These are phyloP conservation scores for Aspergillus sojae DNA, from an alignment of 2,329 filamentous ascomycete species.

Conservation along the genomic window DNA sequence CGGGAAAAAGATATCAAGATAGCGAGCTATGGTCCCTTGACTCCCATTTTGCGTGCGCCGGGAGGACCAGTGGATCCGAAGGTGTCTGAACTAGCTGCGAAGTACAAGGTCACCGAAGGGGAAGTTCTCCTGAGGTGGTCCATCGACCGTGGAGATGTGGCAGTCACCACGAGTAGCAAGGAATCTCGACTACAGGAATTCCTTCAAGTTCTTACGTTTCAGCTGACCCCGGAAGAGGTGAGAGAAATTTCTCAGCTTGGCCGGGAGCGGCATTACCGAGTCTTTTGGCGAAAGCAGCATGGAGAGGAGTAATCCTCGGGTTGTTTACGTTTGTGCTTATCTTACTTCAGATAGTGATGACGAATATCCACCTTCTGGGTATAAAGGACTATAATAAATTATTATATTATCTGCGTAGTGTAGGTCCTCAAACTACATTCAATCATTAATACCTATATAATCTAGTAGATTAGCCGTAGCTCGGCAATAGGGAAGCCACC, in stretches of 20 bases:
- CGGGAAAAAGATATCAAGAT: constrained; percentile 45
- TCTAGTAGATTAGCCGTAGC: no score
- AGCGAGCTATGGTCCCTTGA: constrained; percentile 46
- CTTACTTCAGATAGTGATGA: no score
- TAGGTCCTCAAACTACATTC: no score
- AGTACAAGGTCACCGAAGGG: constrained; percentile 61
- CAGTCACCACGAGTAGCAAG: constrained; percentile 63
- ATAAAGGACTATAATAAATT: no score
- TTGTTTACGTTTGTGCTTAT: no score
- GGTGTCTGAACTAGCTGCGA: constrained; percentile 57
- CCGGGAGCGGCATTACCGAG: constrained; percentile 53
- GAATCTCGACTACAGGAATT: constrained; percentile 63
- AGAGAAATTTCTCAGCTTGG: constrained; percentile 55
- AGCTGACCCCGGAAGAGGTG: constrained; percentile 61
- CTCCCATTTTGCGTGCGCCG: constrained; percentile 56
- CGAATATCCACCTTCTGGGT: no score
- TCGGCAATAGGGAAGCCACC: no score
- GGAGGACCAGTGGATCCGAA: constrained; percentile 59
- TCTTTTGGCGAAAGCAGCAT: constrained; percentile 56
- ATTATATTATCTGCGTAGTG: no score
- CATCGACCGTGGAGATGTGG: constrained; percentile 61
- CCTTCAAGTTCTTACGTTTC: constrained; percentile 58
- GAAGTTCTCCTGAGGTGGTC: constrained; percentile 64
- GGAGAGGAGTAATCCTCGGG: constrained; percentile 10
- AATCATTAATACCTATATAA: no score